These are phyloP conservation scores for Ogataea allantospora DNA, from an alignment of 805 yeast genomes.

Conservation along the genomic window DNA sequence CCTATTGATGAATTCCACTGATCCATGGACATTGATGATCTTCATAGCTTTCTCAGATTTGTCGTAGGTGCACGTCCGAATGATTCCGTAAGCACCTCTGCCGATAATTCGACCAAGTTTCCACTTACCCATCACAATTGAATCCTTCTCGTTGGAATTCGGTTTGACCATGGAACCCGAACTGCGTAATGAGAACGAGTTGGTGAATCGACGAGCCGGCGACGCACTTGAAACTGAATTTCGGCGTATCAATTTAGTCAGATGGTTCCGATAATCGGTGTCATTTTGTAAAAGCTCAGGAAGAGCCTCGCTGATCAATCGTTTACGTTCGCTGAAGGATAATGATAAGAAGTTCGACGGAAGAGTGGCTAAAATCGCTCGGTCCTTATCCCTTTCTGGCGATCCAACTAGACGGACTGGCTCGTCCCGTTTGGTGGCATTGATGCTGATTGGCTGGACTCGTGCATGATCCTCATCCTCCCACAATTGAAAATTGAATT, in stretches of 20 bases:
- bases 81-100: conserved; percentile 87
- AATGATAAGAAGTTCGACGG: conserved; percentile 49
- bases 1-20: conserved; percentile 48
- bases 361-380: conserved; percentile 40
- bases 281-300: conserved; percentile 29
- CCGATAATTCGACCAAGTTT: conserved; percentile 74
- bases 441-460: conserved; percentile 32
- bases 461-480: conserved; percentile 22
- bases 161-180: conserved; percentile 10
- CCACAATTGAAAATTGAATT: conserved; percentile 33
- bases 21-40: conserved; percentile 33
- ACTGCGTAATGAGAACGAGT: conserved; percentile 20
- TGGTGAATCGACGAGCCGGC: conserved; percentile 23
- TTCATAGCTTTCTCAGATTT: conserved; percentile 31
- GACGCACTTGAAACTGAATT: conserved; percentile 26
- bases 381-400: conserved; percentile 40
- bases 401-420: conserved; percentile 24
- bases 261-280: conserved; percentile 31
- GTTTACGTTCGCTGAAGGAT: conserved; percentile 52
- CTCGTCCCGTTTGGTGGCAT: conserved; percentile 7
- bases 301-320: conserved; percentile 28
- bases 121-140: conserved; percentile 53
- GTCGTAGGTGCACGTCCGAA: conserved; percentile 40
- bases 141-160: conserved; percentile 62
- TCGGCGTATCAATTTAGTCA: conserved; percentile 30